Conservation (phyloP, 2,329 filamentous ascomycete species). For the Pezicula rhizophila region DNA sequence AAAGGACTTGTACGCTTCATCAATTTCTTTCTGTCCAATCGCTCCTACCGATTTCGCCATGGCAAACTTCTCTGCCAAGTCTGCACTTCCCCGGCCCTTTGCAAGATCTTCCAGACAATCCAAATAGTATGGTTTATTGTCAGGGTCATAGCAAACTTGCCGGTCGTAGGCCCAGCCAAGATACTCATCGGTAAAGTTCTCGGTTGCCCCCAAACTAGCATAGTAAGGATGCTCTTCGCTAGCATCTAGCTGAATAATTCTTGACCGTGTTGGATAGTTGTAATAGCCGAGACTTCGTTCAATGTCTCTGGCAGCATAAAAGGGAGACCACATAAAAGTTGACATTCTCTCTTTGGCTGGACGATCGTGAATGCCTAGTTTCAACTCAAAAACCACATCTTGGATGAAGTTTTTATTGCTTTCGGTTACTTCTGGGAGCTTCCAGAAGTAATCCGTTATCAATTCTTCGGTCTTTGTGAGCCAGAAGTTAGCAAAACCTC, state of each 20-base stretch:
- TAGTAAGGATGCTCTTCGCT: conserved; percentile 40
- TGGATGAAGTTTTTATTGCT: conserved; percentile 40
- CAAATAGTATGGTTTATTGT: conserved; percentile 53
- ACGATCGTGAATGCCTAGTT: conserved; percentile 14
- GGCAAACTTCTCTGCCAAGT: conserved; percentile 51
- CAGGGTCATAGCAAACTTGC: conserved; percentile 50
- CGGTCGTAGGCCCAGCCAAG: conserved; percentile 57
- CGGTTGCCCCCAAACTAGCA: conserved; percentile 54
- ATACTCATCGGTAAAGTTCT: conserved; percentile 56
- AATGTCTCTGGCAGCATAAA: conserved; percentile 19
- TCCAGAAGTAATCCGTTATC: conserved; percentile 25
- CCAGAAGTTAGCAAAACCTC: conserved; percentile 10
- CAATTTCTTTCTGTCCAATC: conserved; percentile 49
- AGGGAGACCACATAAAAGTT: conserved; percentile 5
- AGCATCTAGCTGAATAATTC: conserved; percentile 25
- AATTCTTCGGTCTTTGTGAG: conserved; percentile 24
- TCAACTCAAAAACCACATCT: conserved; percentile 52
- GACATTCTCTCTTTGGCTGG: conserved; percentile 12
- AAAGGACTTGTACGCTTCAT: conserved; percentile 53
- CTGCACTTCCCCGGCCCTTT: conserved; percentile 40
- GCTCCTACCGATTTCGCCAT: conserved; percentile 52
- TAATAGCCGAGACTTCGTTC: conserved; percentile 22
- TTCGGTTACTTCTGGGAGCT: conserved; percentile 19
- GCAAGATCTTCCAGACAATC: conserved; percentile 58
- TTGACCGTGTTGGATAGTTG: conserved; percentile 22